Evolutionary conservation across 306 rosid genomes (phyloP).

Genomic region (Prinsepia uniflora): DNA sequence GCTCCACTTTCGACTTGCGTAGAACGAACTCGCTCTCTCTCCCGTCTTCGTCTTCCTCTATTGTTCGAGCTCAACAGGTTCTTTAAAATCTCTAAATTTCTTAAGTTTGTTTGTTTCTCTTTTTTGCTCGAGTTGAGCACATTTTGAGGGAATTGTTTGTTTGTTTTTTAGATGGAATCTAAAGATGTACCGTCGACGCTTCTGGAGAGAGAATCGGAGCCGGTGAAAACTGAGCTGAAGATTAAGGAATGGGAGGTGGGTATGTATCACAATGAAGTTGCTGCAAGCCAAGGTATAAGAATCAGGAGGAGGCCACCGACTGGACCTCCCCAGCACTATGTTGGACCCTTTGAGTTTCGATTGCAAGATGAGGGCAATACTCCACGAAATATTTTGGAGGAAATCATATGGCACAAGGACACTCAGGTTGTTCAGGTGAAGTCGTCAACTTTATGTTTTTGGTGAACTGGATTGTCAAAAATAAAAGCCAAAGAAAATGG

Average conservation of each 20-base stretch:
- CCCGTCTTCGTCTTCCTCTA: slow-evolving; percentile 17
- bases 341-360: slow-evolving; percentile 89
- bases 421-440: slow-evolving; percentile 61
- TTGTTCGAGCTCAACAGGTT: slow-evolving; percentile 45
- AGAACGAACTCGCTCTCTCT: slow-evolving; percentile 32
- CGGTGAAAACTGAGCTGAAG: slow-evolving; percentile 47
- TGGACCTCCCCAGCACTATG: slow-evolving; percentile 86
- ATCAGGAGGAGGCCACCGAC: slow-evolving; percentile 83
- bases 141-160: not conserved
- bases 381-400: slow-evolving; percentile 87
- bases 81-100: not conserved
- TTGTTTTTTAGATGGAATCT: slow-evolving; percentile 47
- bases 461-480: not conserved
- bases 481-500: too few relatives aligned
- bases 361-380: slow-evolving; percentile 84
- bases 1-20: slow-evolving; percentile 23
- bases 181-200: slow-evolving; percentile 40
- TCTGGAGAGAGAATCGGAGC: slow-evolving; percentile 43
- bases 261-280: slow-evolving; percentile 79
- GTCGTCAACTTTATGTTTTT: slow-evolving; percentile 15
- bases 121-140: not conserved
- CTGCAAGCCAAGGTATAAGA: slow-evolving; percentile 80
- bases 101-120: not conserved
- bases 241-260: slow-evolving; percentile 90
- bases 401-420: slow-evolving; percentile 91